Evolutionary conservation across 306 rosid species (phyloP), one percentile per base, ranked within the genome.

Genomic region (Begonia fuchsioides): DNA sequence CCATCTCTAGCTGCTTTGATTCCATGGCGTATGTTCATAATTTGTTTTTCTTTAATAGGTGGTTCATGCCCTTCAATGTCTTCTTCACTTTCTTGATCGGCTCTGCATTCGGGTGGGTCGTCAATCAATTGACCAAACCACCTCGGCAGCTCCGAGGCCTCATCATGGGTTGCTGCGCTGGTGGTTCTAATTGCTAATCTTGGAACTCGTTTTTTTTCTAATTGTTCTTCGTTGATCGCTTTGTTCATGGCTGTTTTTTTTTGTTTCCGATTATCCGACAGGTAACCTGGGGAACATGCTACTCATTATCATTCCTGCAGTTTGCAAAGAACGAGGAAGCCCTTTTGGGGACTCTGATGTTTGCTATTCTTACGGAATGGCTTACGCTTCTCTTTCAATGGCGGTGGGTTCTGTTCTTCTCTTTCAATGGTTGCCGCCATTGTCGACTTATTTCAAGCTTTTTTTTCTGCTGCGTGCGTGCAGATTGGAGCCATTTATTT

Each of bases 401-500:
- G 86, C 86, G n/a, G 86, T 68, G 20, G 17, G 55, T 45, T 16
- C 40, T 2, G 32, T 54, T 38, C 15, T n/a, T 6, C 16, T 9
- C 11, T 35, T 13, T 44, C 10, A 46, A 32, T 39, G 7, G 35
- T 26, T 26, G 35, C 35, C 35, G 7, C 7, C 35, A 26, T 26
- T 26, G 5, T 26, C 35, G 7, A 26, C 35, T 26, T 26, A 26
- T 26, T 26, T 26, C 35, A 4, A 4, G 8, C 35, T 26, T 4
- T 26, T 26, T 26, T 6, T 26, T 26, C n/a, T 26, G 35, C 35
- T 26, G 35, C 35, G 35, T 26, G 35, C 35, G 35, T 26, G 35
- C 73, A 87, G 96, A 57, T 65, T 32, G 87, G 94, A 71, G 69
- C 85, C 62, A 4, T 83, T 52, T 79, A 20, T 46, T 51, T 87